Percentiles rank a stretch among this genome's conserved stretches.
Conservation (phyloP, 768 basidiomycete genomes). For the Amylocystis lapponica region DNA sequence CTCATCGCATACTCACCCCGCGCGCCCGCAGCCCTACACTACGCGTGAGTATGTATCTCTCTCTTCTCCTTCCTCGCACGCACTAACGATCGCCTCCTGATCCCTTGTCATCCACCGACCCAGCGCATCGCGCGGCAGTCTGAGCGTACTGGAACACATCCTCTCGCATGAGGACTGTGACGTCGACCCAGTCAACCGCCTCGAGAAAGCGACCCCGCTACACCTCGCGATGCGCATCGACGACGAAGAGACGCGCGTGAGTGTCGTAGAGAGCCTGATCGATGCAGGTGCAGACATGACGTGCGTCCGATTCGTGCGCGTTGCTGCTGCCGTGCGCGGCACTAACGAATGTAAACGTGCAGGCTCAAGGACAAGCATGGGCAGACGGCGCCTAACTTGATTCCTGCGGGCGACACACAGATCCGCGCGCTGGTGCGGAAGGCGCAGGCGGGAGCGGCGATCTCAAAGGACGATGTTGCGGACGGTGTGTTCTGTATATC, state of each 20-base stretch:
- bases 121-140: slow-evolving; percentile 52
- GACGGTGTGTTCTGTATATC: slow-evolving; percentile 45
- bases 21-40: slow-evolving; percentile 52
- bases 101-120: background rate
- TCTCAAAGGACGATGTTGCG: slow-evolving; percentile 59
- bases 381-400: slow-evolving; percentile 47
- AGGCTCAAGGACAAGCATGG: slow-evolving; percentile 74
- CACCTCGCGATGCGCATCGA: slow-evolving; percentile 64
- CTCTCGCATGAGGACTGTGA: slow-evolving; percentile 73
- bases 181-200: slow-evolving; percentile 69
- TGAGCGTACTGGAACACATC: slow-evolving; percentile 64
- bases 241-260: slow-evolving; percentile 45
- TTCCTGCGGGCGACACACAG: slow-evolving; percentile 48
- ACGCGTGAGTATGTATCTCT: slow-evolving; percentile 48
- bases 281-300: slow-evolving; percentile 75
- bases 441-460: slow-evolving; percentile 42
- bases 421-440: slow-evolving; percentile 48
- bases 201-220: slow-evolving; percentile 70
- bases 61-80: background rate
- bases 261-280: slow-evolving; percentile 57
- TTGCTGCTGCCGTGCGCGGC: background rate
- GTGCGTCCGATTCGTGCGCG: slow-evolving; percentile 31
- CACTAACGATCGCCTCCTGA: background rate
- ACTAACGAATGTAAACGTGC: background rate
- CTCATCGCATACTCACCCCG: background rate